Evolutionary conservation across 176 grass and related monocot species (phyloP).

Genomic region (Ampelocalamus luodianensis): DNA sequence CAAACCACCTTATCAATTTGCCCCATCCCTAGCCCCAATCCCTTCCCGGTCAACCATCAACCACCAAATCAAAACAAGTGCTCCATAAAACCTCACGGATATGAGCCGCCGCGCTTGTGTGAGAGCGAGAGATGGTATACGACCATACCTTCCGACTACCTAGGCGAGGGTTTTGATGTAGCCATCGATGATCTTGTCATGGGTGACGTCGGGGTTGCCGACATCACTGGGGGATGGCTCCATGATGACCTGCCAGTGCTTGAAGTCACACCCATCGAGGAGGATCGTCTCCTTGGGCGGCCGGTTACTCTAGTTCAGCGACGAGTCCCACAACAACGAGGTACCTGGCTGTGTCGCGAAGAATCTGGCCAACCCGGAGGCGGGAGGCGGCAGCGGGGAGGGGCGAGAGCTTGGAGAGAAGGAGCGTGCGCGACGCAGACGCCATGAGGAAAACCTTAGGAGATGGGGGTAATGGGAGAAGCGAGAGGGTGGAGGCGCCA

Average conservation of each 20-base stretch:
- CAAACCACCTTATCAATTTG: too few relatives aligned
- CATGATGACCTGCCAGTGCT: conserved; percentile 88
- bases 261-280: conserved; percentile 84
- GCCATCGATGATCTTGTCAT: conserved; percentile 83
- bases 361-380: conserved; percentile 20
- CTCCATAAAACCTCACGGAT: background rate
- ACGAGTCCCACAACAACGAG: conserved; percentile 68
- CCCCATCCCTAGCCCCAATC: background rate
- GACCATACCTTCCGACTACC: conserved; percentile 67
- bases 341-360: conserved; percentile 62
- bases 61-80: background rate
- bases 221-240: conserved; percentile 62
- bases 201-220: conserved; percentile 50
- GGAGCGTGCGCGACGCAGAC: conserved; percentile 37
- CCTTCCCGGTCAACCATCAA: background rate
- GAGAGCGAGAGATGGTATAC: background rate
- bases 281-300: conserved; percentile 86
- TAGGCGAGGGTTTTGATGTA: conserved; percentile 86
- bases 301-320: conserved; percentile 72
- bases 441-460: conserved; percentile 43
- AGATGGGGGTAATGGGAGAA: background rate
- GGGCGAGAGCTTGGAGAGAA: background rate
- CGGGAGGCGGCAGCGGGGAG: background rate
- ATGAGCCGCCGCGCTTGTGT: background rate
- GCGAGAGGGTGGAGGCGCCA: conserved; percentile 40